Evolutionary conservation across 2,329 filamentous ascomycete species (phyloP).

Genomic region (Aspergillus brasiliensis): DNA sequence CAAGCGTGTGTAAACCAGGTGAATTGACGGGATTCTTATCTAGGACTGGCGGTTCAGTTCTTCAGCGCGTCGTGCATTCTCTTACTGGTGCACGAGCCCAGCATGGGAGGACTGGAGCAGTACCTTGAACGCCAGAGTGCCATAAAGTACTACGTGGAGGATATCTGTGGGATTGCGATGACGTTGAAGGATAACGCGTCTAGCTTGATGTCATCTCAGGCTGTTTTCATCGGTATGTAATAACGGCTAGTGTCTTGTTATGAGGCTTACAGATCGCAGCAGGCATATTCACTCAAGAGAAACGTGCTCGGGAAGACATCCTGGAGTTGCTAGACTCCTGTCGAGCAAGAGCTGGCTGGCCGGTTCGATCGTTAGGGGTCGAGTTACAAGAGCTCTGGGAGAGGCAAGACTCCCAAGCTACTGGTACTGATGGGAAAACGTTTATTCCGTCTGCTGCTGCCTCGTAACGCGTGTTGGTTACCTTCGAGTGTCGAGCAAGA

Average conservation of each 20-base stretch:
- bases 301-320: constrained; percentile 14
- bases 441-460: not conserved
- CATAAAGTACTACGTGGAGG: constrained; percentile 21
- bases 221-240: constrained; percentile 26
- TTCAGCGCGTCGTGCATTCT: constrained; percentile 24
- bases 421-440: not conserved
- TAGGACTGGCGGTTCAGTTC: constrained; percentile 27
- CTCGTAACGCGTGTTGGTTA: not conserved
- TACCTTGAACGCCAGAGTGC: constrained; percentile 21
- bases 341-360: constrained; percentile 24
- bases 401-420: not conserved
- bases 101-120: constrained; percentile 21
- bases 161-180: constrained; percentile 30
- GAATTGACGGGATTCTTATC: not conserved
- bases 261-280: not conserved
- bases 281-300: constrained; percentile 18
- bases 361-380: constrained; percentile 20
- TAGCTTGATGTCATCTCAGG: constrained; percentile 29
- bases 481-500: too few species aligned
- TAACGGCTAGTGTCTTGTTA: too few species aligned
- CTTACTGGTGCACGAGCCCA: constrained; percentile 25
- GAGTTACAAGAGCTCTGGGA: constrained; percentile 25
- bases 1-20: not conserved
- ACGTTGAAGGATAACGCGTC: constrained; percentile 27
- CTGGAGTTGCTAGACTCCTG: constrained; percentile 22